These are phyloP conservation scores for Cyberlindnera petersonii DNA, from an alignment of 805 yeast species.

Conservation along the genomic window DNA sequence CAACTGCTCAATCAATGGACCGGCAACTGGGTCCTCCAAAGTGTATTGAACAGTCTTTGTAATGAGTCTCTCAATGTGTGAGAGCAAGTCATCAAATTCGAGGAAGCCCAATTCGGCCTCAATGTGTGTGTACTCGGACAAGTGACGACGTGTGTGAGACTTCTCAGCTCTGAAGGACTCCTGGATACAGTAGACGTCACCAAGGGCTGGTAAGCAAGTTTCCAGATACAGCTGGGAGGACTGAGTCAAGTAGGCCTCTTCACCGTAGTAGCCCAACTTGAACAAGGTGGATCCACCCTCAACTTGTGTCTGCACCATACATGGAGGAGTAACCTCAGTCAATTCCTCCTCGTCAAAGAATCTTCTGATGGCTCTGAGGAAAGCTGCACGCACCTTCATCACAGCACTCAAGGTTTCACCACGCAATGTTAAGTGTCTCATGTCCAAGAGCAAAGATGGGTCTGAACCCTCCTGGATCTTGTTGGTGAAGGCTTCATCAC, in stretches of 20 bases:
- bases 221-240: constrained; percentile 95
- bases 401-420: constrained; percentile 93
- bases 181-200: constrained; percentile 96
- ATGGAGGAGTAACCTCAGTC: constrained; percentile 95
- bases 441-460: constrained; percentile 87
- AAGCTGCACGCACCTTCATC: constrained; percentile 88
- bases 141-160: constrained; percentile 97
- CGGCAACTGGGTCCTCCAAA: constrained; percentile 86
- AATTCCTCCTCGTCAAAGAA: constrained; percentile 71
- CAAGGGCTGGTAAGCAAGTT: constrained; percentile 92
- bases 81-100: constrained; percentile 78
- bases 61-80: constrained; percentile 79
- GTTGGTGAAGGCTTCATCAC: constrained; percentile 93
- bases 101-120: constrained; percentile 92
- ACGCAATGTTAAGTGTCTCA: constrained; percentile 92
- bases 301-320: constrained; percentile 99
- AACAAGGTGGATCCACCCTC: constrained; percentile 98
- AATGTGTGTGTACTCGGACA: constrained; percentile 94
- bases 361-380: constrained; percentile 69
- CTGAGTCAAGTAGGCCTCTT: constrained; percentile 94
- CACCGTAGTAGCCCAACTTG: constrained; percentile 91
- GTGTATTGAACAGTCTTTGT: constrained; percentile 68
- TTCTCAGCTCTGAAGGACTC: constrained; percentile 99
- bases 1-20: constrained; percentile 83
- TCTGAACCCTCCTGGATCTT: constrained; percentile 91